Percentiles rank a stretch among this genome's conserved stretches.
phyloP scores from a whole-genome alignment of 306 rosid genomes.

The Clitoria ternatea region DNA sequence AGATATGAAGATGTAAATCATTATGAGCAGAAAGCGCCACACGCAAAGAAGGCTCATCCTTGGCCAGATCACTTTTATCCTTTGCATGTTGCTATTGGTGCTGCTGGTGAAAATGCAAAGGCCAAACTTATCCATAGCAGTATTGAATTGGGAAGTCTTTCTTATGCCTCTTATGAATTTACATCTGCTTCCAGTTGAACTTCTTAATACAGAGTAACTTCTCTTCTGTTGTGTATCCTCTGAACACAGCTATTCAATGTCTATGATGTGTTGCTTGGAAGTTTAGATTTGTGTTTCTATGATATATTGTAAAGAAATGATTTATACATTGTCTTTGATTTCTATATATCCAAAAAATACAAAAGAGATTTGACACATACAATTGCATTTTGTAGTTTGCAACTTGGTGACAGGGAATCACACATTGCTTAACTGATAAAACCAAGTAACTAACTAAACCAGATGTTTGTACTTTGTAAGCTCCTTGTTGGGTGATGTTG shows the following conservation, averaged over 20 bases:
- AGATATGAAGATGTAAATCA: constrained; percentile 79
- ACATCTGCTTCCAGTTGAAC: constrained; percentile 29
- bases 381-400: no score
- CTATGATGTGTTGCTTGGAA: constrained; percentile 9
- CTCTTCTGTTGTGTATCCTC: not conserved
- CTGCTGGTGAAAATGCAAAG: constrained; percentile 59
- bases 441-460: no score
- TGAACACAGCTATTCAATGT: not conserved
- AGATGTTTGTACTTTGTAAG: no score
- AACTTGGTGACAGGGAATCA: no score
- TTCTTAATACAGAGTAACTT: not conserved
- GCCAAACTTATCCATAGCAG: constrained; percentile 62
- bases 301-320: not conserved
- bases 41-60: constrained; percentile 76
- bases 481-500: no score
- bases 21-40: constrained; percentile 61
- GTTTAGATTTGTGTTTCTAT: constrained; percentile 1
- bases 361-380: no score
- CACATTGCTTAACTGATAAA: no score
- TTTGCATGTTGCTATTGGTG: constrained; percentile 77
- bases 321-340: no score
- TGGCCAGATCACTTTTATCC: constrained; percentile 80
- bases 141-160: constrained; percentile 51
- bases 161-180: constrained; percentile 83
- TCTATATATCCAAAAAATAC: no score